Conservation (phyloP, 768 basidiomycete species). For the Kwoniella mangroviensis region DNA sequence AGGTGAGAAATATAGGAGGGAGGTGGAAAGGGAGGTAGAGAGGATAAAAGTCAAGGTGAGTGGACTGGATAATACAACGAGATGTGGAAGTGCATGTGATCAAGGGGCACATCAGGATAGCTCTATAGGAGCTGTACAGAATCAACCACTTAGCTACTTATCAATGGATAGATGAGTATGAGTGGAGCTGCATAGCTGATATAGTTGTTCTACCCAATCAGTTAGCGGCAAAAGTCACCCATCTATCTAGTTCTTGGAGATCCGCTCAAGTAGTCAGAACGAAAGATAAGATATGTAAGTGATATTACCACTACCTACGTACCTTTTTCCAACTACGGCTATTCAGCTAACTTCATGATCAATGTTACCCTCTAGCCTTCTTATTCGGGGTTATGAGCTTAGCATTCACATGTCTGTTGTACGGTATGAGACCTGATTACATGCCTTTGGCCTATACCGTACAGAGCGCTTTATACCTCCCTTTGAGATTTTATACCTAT, state of each 20-base stretch:
- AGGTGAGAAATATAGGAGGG: constrained; percentile 68
- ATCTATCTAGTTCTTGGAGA: constrained; percentile 83
- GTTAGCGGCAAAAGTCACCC: constrained; percentile 79
- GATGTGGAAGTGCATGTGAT: too few relatives aligned
- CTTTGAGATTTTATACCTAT: constrained; percentile 80
- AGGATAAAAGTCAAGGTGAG: constrained; percentile 81
- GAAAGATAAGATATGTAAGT: constrained; percentile 62
- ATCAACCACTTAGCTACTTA: too few relatives aligned
- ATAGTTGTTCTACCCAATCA: constrained; percentile 48
- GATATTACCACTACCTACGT: constrained; percentile 74
- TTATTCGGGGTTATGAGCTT: constrained; percentile 92
- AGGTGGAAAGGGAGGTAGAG: constrained; percentile 83
- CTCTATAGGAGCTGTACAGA: too few relatives aligned
- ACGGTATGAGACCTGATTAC: constrained; percentile 88
- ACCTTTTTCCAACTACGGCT: too few relatives aligned
- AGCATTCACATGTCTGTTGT: constrained; percentile 79
- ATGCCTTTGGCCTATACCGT: constrained; percentile 84
- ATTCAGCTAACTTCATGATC: not conserved
- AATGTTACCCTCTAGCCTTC: constrained; percentile 65
- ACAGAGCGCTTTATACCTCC: constrained; percentile 77
- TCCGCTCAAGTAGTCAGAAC: constrained; percentile 65
- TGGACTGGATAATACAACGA: too few relatives aligned
- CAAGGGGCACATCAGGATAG: too few relatives aligned
- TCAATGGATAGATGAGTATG: not conserved
- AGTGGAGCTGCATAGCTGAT: not conserved